These are phyloP conservation scores for Phytophthora pinifolia DNA, from an alignment of 352 stramenopile genomes.

Conservation along the genomic window DNA sequence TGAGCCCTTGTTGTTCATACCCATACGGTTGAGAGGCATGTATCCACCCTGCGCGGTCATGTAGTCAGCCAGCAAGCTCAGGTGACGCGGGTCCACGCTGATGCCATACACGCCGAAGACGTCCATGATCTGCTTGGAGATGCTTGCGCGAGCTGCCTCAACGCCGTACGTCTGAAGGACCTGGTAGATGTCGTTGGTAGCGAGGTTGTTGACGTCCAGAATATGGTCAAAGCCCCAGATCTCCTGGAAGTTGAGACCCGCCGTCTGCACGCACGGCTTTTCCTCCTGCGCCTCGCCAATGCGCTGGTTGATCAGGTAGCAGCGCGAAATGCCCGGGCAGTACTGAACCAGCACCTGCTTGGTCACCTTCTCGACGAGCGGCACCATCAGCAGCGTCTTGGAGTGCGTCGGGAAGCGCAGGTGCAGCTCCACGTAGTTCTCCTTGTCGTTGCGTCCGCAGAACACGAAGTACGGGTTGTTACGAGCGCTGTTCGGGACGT, in stretches of 20 bases:
- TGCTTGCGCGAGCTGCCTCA: conserved; percentile 96
- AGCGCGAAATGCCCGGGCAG: conserved; percentile 87
- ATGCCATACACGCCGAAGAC: conserved; percentile 99
- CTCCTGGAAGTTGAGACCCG: conserved; percentile 98
- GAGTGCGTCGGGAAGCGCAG: conserved; percentile 88
- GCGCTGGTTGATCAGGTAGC: conserved; percentile 90
- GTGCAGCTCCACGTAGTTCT: conserved; percentile 84
- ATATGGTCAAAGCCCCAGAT: conserved; percentile 94
- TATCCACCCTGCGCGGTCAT: conserved; percentile 98
- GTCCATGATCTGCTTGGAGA: conserved; percentile 98
- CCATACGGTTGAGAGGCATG: conserved; percentile 97
- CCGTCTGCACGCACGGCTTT: conserved; percentile 89
- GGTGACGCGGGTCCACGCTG: conserved; percentile 96
- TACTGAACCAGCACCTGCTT: conserved; percentile 86
- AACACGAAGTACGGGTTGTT: conserved; percentile 90
- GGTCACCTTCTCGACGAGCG: conserved; percentile 85
- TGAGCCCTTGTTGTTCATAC: conserved; percentile 96
- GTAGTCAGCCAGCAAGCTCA: conserved; percentile 99
- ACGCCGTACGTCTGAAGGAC: conserved; percentile 98
- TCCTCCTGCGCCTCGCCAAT: conserved; percentile 79
- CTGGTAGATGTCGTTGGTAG: conserved; percentile 98
- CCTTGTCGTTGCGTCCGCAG: conserved; percentile 72
- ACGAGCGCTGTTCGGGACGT: conserved; percentile 70
- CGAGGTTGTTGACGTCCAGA: conserved; percentile 94
- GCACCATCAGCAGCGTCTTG: conserved; percentile 89